Percentiles rank a stretch among this genome's conserved stretches.
Evolutionary conservation across 805 yeast genomes (phyloP).

Genomic region (Kodamaea lidongshanica): DNA sequence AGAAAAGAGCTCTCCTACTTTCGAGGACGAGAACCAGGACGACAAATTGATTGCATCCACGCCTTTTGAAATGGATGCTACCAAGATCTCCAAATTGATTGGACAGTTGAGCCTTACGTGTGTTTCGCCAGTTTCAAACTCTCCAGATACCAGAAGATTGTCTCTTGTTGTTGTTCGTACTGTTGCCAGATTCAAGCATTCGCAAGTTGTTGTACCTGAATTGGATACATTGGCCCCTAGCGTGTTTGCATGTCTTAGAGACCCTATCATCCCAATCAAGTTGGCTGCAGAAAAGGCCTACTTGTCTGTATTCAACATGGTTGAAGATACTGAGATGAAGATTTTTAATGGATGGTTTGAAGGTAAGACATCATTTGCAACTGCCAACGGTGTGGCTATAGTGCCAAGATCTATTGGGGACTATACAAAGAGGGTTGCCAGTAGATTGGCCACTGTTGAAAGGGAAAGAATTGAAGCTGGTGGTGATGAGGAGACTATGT

Average conservation of each 20-base stretch:
- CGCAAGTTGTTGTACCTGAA: constrained; percentile 44
- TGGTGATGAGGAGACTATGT: constrained; percentile 82
- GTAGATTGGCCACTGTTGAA: constrained; percentile 77
- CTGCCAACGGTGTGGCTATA: constrained; percentile 41
- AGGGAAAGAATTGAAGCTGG: constrained; percentile 85
- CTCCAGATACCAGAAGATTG: constrained; percentile 74
- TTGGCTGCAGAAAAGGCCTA: constrained; percentile 91
- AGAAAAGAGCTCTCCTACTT: constrained; percentile 25
- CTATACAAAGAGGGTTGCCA: constrained; percentile 85
- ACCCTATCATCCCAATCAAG: constrained; percentile 83
- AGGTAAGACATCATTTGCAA: constrained; percentile 31
- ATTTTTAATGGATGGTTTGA: constrained; percentile 63
- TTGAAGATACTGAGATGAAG: constrained; percentile 53
- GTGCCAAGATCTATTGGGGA: constrained; percentile 76
- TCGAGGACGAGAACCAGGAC: constrained; percentile 10
- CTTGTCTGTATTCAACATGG: constrained; percentile 62
- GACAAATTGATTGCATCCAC: constrained; percentile 8
- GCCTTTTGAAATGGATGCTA: constrained; percentile 38
- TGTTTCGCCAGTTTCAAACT: constrained; percentile 50
- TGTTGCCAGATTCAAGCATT: constrained; percentile 55
- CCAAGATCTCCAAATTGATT: constrained; percentile 39
- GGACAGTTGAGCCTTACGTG: constrained; percentile 44
- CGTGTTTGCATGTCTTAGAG: constrained; percentile 78
- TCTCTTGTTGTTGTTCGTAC: constrained; percentile 73
- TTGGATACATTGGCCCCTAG: constrained; percentile 59